A percentile compares a stretch with the other conserved stretches of the same genome.
phyloP scores from a whole-genome alignment of 495 filamentous ascomycete genomes.

The Hyaloscypha hepaticicola region DNA sequence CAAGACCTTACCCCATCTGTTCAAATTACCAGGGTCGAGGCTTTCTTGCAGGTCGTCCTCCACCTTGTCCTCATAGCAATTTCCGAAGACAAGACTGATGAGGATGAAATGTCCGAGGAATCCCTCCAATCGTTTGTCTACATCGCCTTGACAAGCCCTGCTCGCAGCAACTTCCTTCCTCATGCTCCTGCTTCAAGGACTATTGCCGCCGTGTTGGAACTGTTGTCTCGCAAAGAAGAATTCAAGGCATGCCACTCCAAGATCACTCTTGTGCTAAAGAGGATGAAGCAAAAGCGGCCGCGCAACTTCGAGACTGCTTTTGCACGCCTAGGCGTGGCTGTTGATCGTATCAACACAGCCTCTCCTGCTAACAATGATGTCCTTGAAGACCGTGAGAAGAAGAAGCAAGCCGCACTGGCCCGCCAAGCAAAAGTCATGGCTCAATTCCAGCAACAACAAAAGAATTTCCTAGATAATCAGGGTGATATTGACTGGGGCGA shows the following conservation, averaged over 20 bases:
- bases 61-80: constrained; percentile 84
- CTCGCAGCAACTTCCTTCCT: constrained; percentile 53
- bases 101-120: constrained; percentile 51
- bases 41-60: constrained; percentile 85
- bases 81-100: constrained; percentile 69
- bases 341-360: constrained; percentile 53
- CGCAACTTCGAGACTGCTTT: constrained; percentile 63
- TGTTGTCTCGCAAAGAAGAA: constrained; percentile 68
- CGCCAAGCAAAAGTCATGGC: constrained; percentile 93
- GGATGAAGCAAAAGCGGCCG: constrained; percentile 80
- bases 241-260: constrained; percentile 82
- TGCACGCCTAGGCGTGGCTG: constrained; percentile 45
- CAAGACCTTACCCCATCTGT: constrained; percentile 66
- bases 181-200: constrained; percentile 54
- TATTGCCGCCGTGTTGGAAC: constrained; percentile 72
- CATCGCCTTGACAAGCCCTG: constrained; percentile 61
- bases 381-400: constrained; percentile 73
- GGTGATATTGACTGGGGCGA: constrained; percentile 83
- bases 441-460: constrained; percentile 94
- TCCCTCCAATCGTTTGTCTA: constrained; percentile 62
- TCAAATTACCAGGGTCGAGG: constrained; percentile 79
- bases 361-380: constrained; percentile 53
- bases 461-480: constrained; percentile 86
- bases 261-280: constrained; percentile 79
- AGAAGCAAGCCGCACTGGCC: constrained; percentile 85